Conservation (phyloP, 495 filamentous ascomycete genomes). For the Daldinia concentrica region DNA sequence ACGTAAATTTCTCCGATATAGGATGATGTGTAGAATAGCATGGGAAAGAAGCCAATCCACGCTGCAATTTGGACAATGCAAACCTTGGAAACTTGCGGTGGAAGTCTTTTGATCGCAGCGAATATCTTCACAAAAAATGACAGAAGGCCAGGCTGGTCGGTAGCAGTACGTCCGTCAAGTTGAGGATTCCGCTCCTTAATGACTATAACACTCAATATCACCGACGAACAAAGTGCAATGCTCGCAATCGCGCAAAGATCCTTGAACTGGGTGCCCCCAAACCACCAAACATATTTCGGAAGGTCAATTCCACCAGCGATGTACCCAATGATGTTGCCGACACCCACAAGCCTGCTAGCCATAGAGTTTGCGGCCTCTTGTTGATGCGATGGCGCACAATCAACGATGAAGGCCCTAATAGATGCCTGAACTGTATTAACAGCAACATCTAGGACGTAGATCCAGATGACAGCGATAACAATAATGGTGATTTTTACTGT, state of each 20-base stretch:
- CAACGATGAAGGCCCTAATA: slow-evolving; percentile 89
- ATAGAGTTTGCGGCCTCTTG: slow-evolving; percentile 88
- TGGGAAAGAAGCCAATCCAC: slow-evolving; percentile 96
- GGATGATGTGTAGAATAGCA: slow-evolving; percentile 91
- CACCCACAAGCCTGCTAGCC: slow-evolving; percentile 80
- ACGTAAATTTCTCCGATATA: slow-evolving; percentile 92
- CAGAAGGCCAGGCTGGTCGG: slow-evolving; percentile 69
- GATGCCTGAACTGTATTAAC: slow-evolving; percentile 96
- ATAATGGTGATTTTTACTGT: slow-evolving; percentile 70
- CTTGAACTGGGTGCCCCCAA: slow-evolving; percentile 89
- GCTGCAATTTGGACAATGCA: slow-evolving; percentile 89
- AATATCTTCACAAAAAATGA: slow-evolving; percentile 82
- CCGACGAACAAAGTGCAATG: slow-evolving; percentile 70
- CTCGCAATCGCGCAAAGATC: slow-evolving; percentile 84
- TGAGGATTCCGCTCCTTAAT: slow-evolving; percentile 83
- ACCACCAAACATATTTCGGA: slow-evolving; percentile 72
- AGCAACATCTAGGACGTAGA: slow-evolving; percentile 88
- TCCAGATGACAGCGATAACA: slow-evolving; percentile 77
- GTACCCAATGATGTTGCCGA: slow-evolving; percentile 89
- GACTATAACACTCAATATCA: slow-evolving; percentile 68
- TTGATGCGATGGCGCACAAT: slow-evolving; percentile 87
- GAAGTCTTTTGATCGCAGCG: slow-evolving; percentile 76
- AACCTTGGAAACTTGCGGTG: slow-evolving; percentile 80
- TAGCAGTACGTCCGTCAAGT: slow-evolving; percentile 67
- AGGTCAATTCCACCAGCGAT: slow-evolving; percentile 82